These are phyloP conservation scores for Pistacia integerrima DNA, from an alignment of 345 rosid genomes.

Conservation along the genomic window DNA sequence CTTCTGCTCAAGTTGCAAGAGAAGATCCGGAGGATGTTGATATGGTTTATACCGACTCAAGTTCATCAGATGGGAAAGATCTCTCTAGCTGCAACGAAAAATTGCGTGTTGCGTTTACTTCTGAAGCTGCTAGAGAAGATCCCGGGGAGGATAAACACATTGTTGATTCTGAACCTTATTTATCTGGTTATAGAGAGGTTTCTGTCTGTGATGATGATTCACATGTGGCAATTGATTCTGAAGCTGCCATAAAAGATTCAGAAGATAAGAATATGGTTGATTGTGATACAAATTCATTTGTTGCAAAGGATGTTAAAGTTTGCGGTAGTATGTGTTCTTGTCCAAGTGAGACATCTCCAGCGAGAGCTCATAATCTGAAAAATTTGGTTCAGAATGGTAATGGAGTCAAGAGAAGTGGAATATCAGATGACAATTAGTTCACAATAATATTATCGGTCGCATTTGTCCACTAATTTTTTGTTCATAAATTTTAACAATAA, in stretches of 20 bases:
- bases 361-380: constrained; percentile 20
- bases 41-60: constrained; percentile 1
- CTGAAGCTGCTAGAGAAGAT: constrained; percentile 12
- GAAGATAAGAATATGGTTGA: not conserved
- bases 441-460: constrained; percentile 5
- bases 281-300: constrained; percentile 9
- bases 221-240: constrained; percentile 2
- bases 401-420: constrained; percentile 28
- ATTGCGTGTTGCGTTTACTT: not conserved
- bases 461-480: constrained; percentile 23
- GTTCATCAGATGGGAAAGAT: constrained; percentile 14
- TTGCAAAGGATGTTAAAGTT: constrained; percentile 22
- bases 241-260: constrained; percentile 16
- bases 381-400: constrained; percentile 21
- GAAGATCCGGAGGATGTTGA: constrained; percentile 20
- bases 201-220: constrained; percentile 12
- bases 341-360: constrained; percentile 16
- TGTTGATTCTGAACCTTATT: constrained; percentile 17
- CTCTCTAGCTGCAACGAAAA: constrained; percentile 10
- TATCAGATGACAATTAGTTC: constrained; percentile 7
- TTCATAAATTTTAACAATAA: constrained; percentile 17
- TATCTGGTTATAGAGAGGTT: constrained; percentile 12
- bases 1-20: constrained; percentile 9
- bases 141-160: not conserved
- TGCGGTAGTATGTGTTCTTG: constrained; percentile 3